These are phyloP conservation scores for Alternaria consortialis DNA, from an alignment of 2,329 filamentous ascomycete genomes.

Conservation along the genomic window DNA sequence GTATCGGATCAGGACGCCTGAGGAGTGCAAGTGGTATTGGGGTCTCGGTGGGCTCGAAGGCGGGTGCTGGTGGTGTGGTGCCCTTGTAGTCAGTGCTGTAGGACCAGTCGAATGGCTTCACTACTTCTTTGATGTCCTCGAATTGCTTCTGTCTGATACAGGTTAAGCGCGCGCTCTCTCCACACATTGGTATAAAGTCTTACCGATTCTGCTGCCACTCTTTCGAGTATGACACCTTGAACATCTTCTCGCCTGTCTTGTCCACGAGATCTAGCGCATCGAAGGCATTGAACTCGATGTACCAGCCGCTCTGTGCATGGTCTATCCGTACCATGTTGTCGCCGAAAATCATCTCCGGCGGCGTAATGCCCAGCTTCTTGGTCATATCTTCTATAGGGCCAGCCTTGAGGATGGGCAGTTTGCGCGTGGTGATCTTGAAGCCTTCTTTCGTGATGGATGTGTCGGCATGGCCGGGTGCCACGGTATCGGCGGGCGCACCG, in stretches of 20 bases:
- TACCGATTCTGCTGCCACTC: slow-evolving; percentile 81
- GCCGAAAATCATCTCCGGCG: slow-evolving; percentile 99
- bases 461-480: slow-evolving; percentile 45
- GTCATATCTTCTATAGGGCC: slow-evolving; percentile 89
- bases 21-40: slow-evolving; percentile 86
- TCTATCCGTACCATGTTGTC: slow-evolving; percentile 85
- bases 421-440: slow-evolving; percentile 82
- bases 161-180: slow-evolving; percentile 15
- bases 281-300: slow-evolving; percentile 80
- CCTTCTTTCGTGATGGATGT: slow-evolving; percentile 53
- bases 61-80: slow-evolving; percentile 59
- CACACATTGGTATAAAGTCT: not conserved
- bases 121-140: slow-evolving; percentile 87
- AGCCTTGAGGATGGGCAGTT: slow-evolving; percentile 93
- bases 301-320: slow-evolving; percentile 79
- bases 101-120: slow-evolving; percentile 98
- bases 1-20: slow-evolving; percentile 87
- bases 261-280: slow-evolving; percentile 91
- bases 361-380: slow-evolving; percentile 79
- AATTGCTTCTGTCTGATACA: slow-evolving; percentile 75
- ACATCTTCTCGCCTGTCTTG: slow-evolving; percentile 90
- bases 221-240: slow-evolving; percentile 90
- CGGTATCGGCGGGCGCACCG: slow-evolving; percentile 45
- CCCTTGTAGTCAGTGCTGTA: slow-evolving; percentile 91
- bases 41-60: slow-evolving; percentile 57